Base-by-base conservation (phyloP, 2,329 filamentous ascomycete genomes). In the Aspergillus brunneoviolaceus region DNA sequence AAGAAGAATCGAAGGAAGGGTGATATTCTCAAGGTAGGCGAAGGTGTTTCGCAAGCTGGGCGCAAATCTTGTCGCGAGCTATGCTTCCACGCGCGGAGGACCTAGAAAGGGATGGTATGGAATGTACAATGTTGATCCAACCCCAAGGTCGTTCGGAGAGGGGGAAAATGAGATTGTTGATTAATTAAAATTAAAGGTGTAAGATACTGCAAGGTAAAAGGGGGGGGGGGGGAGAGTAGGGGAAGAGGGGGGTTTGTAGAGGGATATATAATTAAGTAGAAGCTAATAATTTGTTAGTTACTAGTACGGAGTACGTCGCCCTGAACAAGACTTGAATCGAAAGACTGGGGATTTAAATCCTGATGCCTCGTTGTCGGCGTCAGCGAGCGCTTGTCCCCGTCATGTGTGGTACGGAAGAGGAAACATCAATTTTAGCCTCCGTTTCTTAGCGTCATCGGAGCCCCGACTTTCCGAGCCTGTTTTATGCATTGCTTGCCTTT, bases 381-480 rank as follows among this genome's bases (percentile, higher is more conserved):
- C 52, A 54, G 52, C 52, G 23, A 54, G 52, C 52, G 23, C 42
- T 12, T 35, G 31, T 39, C 27, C 52, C 39, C 33, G 33, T 42
- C 11, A 6, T 33, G 39, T 27, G 25, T 48, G 25, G 42, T 42
- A 25, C 42, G 33, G 42, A n/a, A 29, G 21, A 49, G 21, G 27
- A 14, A 27, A 42, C 33, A 45, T 45, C 42, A 35, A 35, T 53
- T 47, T 47, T 55, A 55, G 42, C 33, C 16, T 29, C 53, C 42
- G 53, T 23, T 29, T 31, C 27, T 55, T 48, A 47, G 29, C 48
- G 42, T 48, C 27, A 51, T 63, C 61, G 61, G 61, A 63, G 50
- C 42, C 49, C 61, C 60, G 59, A 63, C 61, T 39, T 57, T 25
- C 61, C 61, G 61, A 63, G 31, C 27, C 39, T 19, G 19, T 59